Evolutionary conservation across 1,139 yeast genomes (phyloP), one percentile per base, ranked within the genome.

Genomic region (Candida anutae): DNA sequence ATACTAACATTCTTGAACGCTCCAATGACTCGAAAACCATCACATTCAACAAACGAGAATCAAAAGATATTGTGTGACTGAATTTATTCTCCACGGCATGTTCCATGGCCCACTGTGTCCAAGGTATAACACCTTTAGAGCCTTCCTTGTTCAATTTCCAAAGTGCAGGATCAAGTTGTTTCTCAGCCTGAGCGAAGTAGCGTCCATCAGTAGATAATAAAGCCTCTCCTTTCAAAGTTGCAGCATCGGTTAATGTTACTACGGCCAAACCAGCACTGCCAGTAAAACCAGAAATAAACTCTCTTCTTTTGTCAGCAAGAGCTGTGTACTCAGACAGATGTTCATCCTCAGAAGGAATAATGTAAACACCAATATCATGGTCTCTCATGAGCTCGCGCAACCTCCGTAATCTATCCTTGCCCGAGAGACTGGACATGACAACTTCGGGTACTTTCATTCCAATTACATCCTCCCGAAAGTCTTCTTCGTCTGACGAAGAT

Each of bases 201-300:
- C 79, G 48, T 1, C 78, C 77, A 45, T 73, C 79, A 0, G 79
- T 73, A 1, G 76, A 65, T 20, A 73, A 45, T 0, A 69, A 73
- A 4, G 70, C 70, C 19, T 46, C 67, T 36, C 63, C 72, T 14
- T 43, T 33, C 28, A 56, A 44, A 2, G 35, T 30, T 1, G 45
- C 51, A 2, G 31, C 50, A 34, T 60, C 58, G 9, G 53, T 57
- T 26, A 68, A 46, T 0, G 76, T 66, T 6, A 73, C 58, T 9
- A 73, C 56, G 2, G 74, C 75, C 14, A 70, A 48, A 8, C 79
- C 79, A 6, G 77, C 73, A 42, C 75, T 67, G 1, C 79, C 79
- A 3, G 74, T 66, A 38, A 73, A 73, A 0, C 74, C 78, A 12
- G 67, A 49, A 11, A 73, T 57, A 36, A 40, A 73, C 35, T 61